phyloP scores from a whole-genome alignment of 257 asterid species.

The Solanum lignicaule region DNA sequence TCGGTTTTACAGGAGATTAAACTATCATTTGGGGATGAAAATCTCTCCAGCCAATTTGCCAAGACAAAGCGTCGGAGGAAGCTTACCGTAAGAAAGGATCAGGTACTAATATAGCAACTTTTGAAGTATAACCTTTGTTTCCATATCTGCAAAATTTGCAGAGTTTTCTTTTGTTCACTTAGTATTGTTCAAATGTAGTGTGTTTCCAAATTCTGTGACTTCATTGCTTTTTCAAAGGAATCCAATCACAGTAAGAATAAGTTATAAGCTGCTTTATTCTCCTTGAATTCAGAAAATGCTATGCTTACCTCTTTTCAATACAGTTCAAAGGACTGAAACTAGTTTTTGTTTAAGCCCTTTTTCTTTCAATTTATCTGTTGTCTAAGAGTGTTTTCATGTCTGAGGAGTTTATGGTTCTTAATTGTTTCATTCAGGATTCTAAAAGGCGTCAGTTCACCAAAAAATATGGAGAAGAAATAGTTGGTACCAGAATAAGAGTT shows the following conservation, averaged over 20 bases:
- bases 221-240: background rate
- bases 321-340: background rate
- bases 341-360: background rate
- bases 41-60: background rate
- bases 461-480: slow-evolving; percentile 31
- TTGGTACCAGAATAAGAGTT: slow-evolving; percentile 40
- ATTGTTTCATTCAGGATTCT: slow-evolving; percentile 20
- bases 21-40: background rate
- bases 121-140: background rate
- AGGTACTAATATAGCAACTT: slow-evolving; percentile 16
- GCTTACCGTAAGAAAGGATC: slow-evolving; percentile 10
- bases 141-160: background rate
- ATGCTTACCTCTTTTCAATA: background rate
- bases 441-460: slow-evolving; percentile 6
- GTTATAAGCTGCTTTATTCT: background rate
- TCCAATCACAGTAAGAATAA: background rate
- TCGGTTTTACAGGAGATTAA: background rate
- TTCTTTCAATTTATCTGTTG: background rate
- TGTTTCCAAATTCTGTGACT: background rate
- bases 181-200: background rate
- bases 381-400: background rate
- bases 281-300: background rate
- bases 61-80: slow-evolving; percentile 13
- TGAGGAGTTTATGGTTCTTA: background rate
- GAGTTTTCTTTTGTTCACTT: background rate